Percentiles rank a stretch among this genome's conserved stretches.
These are phyloP conservation scores for Phyllosticta citriasiana DNA, from an alignment of 2,329 filamentous ascomycete species.

Conservation along the genomic window DNA sequence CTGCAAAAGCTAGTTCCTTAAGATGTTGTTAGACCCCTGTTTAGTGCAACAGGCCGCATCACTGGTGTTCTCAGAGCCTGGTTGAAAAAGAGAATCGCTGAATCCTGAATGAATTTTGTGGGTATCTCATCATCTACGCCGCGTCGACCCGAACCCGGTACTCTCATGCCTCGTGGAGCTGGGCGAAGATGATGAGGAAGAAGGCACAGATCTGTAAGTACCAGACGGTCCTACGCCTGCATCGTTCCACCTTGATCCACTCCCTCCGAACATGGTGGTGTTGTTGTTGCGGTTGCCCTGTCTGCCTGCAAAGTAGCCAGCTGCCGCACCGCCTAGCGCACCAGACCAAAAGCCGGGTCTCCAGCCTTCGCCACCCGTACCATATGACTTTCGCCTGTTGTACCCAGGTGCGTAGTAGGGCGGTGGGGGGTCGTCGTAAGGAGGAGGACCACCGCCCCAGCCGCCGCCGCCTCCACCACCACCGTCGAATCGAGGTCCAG, in stretches of 20 bases:
- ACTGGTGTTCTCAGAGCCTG: no score
- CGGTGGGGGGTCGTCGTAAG: constrained; percentile 45
- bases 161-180: constrained; percentile 47
- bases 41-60: no score
- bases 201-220: constrained; percentile 20
- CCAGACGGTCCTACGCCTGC: constrained; percentile 12
- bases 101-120: no score
- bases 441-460: constrained; percentile 26
- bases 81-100: no score
- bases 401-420: constrained; percentile 25
- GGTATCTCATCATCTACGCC: constrained; percentile 13
- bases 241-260: constrained; percentile 23
- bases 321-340: constrained; percentile 57
- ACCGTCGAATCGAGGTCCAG: constrained; percentile 15
- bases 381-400: constrained; percentile 14
- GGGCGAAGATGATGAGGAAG: constrained; percentile 28
- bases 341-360: constrained; percentile 68
- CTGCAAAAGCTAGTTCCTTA: no score
- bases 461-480: constrained; percentile 28
- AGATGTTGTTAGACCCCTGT: no score
- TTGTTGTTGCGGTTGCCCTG: constrained; percentile 31
- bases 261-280: constrained; percentile 20
- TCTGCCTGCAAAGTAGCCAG: constrained; percentile 48
- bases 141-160: constrained; percentile 64
- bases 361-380: constrained; percentile 41